Evolutionary conservation across 495 filamentous ascomycete species (phyloP), one percentile per base, ranked within the genome.

Genomic region (Hypoxylon intermedium): DNA sequence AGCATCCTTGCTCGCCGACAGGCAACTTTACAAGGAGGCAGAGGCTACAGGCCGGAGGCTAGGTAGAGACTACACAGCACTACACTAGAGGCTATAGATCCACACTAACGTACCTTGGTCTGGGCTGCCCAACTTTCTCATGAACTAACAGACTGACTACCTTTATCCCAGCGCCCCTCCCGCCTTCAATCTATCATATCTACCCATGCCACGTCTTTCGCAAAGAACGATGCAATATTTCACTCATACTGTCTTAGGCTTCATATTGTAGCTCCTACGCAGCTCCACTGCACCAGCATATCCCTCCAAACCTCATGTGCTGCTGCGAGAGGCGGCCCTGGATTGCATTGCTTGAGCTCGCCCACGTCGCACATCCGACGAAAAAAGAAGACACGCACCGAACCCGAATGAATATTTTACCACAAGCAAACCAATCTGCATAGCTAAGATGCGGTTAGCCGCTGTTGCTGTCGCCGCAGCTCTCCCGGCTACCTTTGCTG

Each of bases 381-480:
- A 9, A 36, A 15, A 37, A 2, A 38, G 36, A 64, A 34, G 6
- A 15, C 16, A 31, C 54, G 28, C 54, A 49, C 15, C 16, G 6
- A 48, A n/a, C 23, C 50, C 42, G 54, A 37, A 51, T 51, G 34
- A 54, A 50, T 58, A 21, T 16, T 45, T 46, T 44, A 36, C 13
- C 13, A 24, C 23, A 0, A 24, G n/a, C 23, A 33, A 11, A 55
- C 3, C 30, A 31, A 24, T 20, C 9, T 20, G 1, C 15, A 47
- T 30, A 56, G 13, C 19, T 37, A 60, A 40, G 43, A 65, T 65
- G 61, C 61, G 55, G 50, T 34, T 65, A 51, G 19, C 34, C 13
- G 9, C 31, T 37, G 6, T 60, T 16, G 15, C 50, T 23, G 19
- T 30, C 33, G 20, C 50, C 12, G 45, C 45, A n/a, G n/a, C 40